A percentile compares a stretch with the other conserved stretches of the same genome.
Conservation (phyloP, 2,329 filamentous ascomycete genomes). For the Penicillium brasilianum region DNA sequence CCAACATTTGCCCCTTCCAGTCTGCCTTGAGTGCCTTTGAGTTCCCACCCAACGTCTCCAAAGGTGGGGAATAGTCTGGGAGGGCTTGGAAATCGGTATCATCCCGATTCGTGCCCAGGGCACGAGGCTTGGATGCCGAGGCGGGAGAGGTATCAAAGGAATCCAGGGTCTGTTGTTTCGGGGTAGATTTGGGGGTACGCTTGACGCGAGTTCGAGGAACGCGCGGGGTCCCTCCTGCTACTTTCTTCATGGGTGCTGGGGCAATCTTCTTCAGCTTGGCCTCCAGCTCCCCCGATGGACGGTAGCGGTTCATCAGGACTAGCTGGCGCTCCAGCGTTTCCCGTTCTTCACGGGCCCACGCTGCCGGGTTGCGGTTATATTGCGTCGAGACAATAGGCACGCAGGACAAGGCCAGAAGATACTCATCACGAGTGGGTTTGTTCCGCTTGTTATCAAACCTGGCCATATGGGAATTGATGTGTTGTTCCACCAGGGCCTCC, state of each 20-base stretch:
- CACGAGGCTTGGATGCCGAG: slow-evolving; percentile 50
- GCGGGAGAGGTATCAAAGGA: slow-evolving; percentile 42
- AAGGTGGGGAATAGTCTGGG: slow-evolving; percentile 73
- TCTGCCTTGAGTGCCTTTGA: slow-evolving; percentile 78
- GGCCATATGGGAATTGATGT: slow-evolving; percentile 50
- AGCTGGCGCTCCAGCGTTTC: slow-evolving; percentile 49
- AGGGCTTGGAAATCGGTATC: slow-evolving; percentile 79
- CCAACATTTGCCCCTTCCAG: slow-evolving; percentile 81
- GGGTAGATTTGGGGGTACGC: slow-evolving; percentile 49
- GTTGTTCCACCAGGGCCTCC: slow-evolving; percentile 48
- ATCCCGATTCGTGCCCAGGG: slow-evolving; percentile 69
- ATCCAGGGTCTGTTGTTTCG: slow-evolving; percentile 46
- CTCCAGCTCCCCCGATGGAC: slow-evolving; percentile 33
- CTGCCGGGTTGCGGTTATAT: slow-evolving; percentile 52
- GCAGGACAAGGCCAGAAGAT: slow-evolving; percentile 50
- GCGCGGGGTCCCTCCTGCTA: slow-evolving; percentile 32
- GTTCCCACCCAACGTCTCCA: slow-evolving; percentile 67
- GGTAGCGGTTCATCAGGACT: slow-evolving; percentile 47
- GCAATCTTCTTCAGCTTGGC: slow-evolving; percentile 48
- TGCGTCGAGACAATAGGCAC: slow-evolving; percentile 48
- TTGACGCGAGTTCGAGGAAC: slow-evolving; percentile 42
- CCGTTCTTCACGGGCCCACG: slow-evolving; percentile 50
- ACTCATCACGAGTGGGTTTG: slow-evolving; percentile 52
- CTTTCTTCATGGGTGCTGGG: slow-evolving; percentile 44
- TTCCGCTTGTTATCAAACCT: slow-evolving; percentile 48